phyloP scores from a whole-genome alignment of 768 basidiomycete genomes.

The Lactarius tabidus region DNA sequence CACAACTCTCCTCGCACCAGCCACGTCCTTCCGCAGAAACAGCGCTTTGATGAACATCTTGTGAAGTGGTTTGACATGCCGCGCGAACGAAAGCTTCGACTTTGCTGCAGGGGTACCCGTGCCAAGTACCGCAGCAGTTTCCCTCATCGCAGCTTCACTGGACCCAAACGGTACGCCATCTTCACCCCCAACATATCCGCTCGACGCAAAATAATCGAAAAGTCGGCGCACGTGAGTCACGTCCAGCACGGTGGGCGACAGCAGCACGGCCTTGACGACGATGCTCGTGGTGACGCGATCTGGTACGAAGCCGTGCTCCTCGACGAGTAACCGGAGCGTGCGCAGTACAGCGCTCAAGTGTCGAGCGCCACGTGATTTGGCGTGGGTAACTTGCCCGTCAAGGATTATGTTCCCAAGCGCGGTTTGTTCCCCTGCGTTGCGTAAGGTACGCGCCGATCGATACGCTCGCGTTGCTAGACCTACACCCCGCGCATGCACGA shows the following conservation, averaged over 20 bases:
- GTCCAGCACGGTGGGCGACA: constrained; percentile 47
- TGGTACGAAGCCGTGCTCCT: constrained; percentile 47
- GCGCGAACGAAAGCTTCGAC: constrained; percentile 16
- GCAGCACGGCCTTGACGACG: constrained; percentile 55
- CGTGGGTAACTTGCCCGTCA: constrained; percentile 38
- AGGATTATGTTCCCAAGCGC: constrained; percentile 56
- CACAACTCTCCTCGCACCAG: constrained; percentile 21
- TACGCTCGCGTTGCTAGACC: constrained; percentile 10
- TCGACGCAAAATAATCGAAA: constrained; percentile 60
- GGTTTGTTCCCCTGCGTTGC: constrained; percentile 33
- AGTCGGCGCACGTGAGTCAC: constrained; percentile 44
- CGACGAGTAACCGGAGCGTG: constrained; percentile 41
- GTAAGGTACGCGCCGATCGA: constrained; percentile 29
- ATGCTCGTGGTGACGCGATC: constrained; percentile 73
- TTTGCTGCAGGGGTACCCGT: constrained; percentile 6
- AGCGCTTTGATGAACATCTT: constrained; percentile 26
- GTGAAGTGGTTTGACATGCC: constrained; percentile 24
- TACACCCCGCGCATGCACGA: constrained; percentile 15
- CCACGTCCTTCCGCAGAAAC: constrained; percentile 20
- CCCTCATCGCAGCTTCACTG: constrained; percentile 4
- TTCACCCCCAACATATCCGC: constrained; percentile 48
- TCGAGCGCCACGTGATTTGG: constrained; percentile 38
- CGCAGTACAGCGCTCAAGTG: constrained; percentile 42
- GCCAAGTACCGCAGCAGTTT: constrained; percentile 13
- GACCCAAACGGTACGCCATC: constrained; percentile 17